A percentile compares a stretch with the other conserved stretches of the same genome.
Conservation (phyloP, 352 stramenopile genomes). For the Globisporangium radiosum region DNA sequence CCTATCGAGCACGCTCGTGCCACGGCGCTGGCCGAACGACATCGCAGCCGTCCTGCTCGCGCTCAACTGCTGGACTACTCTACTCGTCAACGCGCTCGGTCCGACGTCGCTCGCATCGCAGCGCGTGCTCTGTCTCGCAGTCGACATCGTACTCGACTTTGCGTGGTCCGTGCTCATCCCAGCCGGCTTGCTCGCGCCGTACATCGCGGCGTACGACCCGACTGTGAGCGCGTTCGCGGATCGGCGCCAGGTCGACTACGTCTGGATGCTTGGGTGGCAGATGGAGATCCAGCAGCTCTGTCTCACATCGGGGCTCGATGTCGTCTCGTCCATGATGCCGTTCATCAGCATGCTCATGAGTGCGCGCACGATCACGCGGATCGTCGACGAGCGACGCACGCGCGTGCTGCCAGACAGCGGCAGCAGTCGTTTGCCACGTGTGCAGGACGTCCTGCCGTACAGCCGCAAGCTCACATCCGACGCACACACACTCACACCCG, state of each 20-base stretch:
- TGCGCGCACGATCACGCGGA: constrained; percentile 2
- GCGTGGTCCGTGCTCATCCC: constrained; percentile 22
- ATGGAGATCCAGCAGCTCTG: constrained; percentile 12
- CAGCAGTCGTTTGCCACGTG: too few species aligned
- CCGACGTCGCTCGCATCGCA: constrained; percentile 13
- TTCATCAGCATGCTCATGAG: constrained; percentile 9
- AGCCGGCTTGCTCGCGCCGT: constrained; percentile 19
- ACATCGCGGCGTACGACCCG: constrained; percentile 8
- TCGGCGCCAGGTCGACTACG: background rate
- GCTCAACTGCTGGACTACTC: constrained; percentile 17
- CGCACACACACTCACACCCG: too few species aligned
- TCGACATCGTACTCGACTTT: constrained; percentile 23
- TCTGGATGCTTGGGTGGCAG: constrained; percentile 6
- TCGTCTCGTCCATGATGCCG: constrained; percentile 6
- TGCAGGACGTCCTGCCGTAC: background rate
- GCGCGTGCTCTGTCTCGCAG: constrained; percentile 17
- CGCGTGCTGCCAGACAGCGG: too few species aligned
- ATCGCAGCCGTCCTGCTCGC: constrained; percentile 17
- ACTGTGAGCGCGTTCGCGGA: background rate
- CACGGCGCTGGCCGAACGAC: constrained; percentile 27
- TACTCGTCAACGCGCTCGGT: constrained; percentile 13
- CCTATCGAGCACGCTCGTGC: constrained; percentile 17
- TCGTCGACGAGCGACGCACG: constrained; percentile 6
- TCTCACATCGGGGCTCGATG: constrained; percentile 5
- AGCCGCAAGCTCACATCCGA: background rate